Evolutionary conservation across 139 green algal genomes (phyloP).

Genomic region (Tetraselmis chui): DNA sequence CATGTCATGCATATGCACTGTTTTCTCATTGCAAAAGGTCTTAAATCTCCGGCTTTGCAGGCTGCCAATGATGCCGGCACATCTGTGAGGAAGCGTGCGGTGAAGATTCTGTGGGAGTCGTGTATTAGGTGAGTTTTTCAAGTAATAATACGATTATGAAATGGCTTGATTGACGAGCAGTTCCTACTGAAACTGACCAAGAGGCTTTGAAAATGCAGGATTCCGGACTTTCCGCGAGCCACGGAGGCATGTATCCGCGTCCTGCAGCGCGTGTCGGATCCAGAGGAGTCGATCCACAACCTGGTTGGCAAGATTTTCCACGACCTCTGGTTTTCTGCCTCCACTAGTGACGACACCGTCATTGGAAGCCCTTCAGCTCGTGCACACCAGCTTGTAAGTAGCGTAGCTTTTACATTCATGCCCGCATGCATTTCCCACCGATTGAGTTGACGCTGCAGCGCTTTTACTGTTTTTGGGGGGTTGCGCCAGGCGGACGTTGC

Average conservation of each 20-base stretch:
- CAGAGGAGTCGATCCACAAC: constrained; percentile 49
- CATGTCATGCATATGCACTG: no score
- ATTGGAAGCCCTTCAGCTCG: no score
- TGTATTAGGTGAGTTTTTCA: constrained; percentile 50
- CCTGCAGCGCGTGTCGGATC: constrained; percentile 34
- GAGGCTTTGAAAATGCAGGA: no score
- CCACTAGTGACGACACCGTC: no score
- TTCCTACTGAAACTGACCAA: neutral
- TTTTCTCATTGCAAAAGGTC: neutral
- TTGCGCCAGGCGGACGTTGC: no score
- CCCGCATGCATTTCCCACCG: no score
- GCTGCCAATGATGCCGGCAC: constrained; percentile 64
- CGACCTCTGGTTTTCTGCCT: constrained; percentile 53
- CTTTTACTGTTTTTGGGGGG: no score
- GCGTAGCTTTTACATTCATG: no score
- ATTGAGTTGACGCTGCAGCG: no score
- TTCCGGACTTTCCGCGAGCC: constrained; percentile 22
- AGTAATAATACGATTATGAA: no score
- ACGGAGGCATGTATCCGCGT: constrained; percentile 52
- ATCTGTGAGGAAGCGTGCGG: constrained; percentile 71
- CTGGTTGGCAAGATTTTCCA: constrained; percentile 52
- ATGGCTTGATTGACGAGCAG: neutral
- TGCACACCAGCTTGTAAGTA: no score
- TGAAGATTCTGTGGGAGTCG: constrained; percentile 75
- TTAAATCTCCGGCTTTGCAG: no score